Evolutionary conservation across 768 basidiomycete genomes (phyloP), one percentile per base, ranked within the genome.

Genomic region (Xerocomellus intermedius): DNA sequence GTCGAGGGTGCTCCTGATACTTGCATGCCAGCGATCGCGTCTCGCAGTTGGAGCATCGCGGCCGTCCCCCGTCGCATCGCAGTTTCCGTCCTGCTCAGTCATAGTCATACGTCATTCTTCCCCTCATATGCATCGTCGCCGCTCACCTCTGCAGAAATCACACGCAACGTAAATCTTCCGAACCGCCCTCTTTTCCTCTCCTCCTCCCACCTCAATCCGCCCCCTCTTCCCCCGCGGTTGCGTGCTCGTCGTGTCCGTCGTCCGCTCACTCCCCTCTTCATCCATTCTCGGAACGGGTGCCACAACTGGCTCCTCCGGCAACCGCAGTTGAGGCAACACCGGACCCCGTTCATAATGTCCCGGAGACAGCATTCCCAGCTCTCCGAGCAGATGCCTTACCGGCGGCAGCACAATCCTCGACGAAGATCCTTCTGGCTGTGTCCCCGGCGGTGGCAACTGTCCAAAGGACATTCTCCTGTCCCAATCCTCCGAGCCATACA

Each of bases 111-210:
- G 50, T 55, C 48, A 54, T 33, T 26, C 19, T 39, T 14, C 22
- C 10, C 22, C 28, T n/a, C n/a, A 21, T 38, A 4, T 10, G 13
- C 39, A 38, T 37, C 48, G 28, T 14, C 16, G 10, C 48, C 24
- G 64, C 79, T 74, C 60, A 85, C 89, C 79, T 79, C 89, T 78
- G 74, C 89, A 91, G 68, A 89, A 89, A 70, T 87, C 76, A 73
- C 89, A 91, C 54, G 89, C 89, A 35, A 90, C 62, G 42, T 71
- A 71, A 55, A 71, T 73, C 59, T 71, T 71, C 36, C 64, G 64
- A 5, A 19, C 46, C 2, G 46, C 60, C 54, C 64, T 63, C 68
- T 52, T 69, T 45, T 64, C 69, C 38, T 64, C 61, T 26, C 43
- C 57, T 19, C 37, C 50, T 41, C 48, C 59, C 61, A 44, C 53